A percentile compares a stretch with the other conserved stretches of the same genome.
These are phyloP conservation scores for Xerophyta viscosa DNA, from an alignment of 106 monocot genomes.

Conservation along the genomic window DNA sequence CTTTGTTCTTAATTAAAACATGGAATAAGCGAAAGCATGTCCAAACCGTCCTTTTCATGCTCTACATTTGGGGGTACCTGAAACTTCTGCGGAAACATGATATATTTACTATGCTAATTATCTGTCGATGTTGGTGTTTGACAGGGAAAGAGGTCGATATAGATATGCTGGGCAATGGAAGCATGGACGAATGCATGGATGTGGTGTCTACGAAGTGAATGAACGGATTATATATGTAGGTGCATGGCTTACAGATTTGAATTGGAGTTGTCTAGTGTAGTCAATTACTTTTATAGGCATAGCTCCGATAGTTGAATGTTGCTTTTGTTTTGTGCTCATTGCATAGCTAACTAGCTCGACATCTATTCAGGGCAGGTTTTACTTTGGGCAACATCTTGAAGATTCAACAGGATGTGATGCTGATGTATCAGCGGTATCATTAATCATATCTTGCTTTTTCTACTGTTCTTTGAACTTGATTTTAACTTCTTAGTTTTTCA, in stretches of 20 bases:
- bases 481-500: conserved; percentile 21
- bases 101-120: too few species aligned
- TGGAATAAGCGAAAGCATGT: too few species aligned
- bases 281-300: too few species aligned
- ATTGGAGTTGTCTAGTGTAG: too few species aligned
- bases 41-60: too few species aligned
- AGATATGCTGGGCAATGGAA: conserved; percentile 86
- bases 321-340: too few species aligned
- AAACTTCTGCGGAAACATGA: too few species aligned
- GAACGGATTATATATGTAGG: conserved; percentile 65
- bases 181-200: conserved; percentile 88
- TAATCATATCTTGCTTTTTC: not conserved
- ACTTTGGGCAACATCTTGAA: conserved; percentile 72
- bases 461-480: conserved; percentile 1
- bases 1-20: too few species aligned
- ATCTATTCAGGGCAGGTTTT: conserved; percentile 66
- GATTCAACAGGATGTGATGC: conserved; percentile 65
- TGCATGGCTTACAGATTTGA: too few species aligned
- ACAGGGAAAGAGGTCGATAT: conserved; percentile 80
- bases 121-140: not conserved
- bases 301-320: too few species aligned
- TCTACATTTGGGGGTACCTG: too few species aligned
- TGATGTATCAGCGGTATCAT: conserved; percentile 58
- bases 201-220: conserved; percentile 85
- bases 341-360: not conserved